Percentiles rank a stretch among this genome's conserved stretches.
Evolutionary conservation across 352 stramenopile species (phyloP).

Genomic region (Phytopythium vexans): DNA sequence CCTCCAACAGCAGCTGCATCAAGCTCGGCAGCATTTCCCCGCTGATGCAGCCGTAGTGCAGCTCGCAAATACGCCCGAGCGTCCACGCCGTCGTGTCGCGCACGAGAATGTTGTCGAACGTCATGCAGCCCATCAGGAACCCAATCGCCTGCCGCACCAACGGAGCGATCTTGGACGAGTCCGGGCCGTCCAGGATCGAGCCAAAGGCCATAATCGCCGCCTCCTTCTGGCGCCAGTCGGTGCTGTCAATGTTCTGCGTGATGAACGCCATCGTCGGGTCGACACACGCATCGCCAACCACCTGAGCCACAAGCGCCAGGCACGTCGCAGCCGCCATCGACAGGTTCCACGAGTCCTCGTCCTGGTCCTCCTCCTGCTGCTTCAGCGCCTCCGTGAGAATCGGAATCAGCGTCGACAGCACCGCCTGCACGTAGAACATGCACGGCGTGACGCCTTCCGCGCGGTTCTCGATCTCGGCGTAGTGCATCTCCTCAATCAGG

Average conservation of each 20-base stretch:
- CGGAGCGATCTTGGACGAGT: slow-evolving; percentile 87
- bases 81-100: slow-evolving; percentile 97
- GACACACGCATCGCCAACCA: slow-evolving; percentile 91
- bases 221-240: slow-evolving; percentile 95
- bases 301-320: slow-evolving; percentile 91
- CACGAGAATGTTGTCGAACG: slow-evolving; percentile 91
- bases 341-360: slow-evolving; percentile 94
- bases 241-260: slow-evolving; percentile 91
- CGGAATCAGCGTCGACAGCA: slow-evolving; percentile 87
- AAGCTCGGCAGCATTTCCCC: slow-evolving; percentile 87
- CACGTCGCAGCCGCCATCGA: slow-evolving; percentile 94
- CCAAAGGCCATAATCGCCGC: slow-evolving; percentile 97
- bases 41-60: slow-evolving; percentile 91
- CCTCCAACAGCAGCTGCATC: slow-evolving; percentile 85
- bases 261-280: slow-evolving; percentile 94
- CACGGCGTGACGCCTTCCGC: slow-evolving; percentile 61
- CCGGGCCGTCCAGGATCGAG: slow-evolving; percentile 93
- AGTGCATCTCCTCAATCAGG: slow-evolving; percentile 90
- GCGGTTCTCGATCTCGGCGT: slow-evolving; percentile 61
- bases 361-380: slow-evolving; percentile 93
- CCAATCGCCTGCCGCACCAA: slow-evolving; percentile 93
- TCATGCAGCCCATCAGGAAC: slow-evolving; percentile 91
- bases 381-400: slow-evolving; percentile 92
- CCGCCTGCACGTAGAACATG: slow-evolving; percentile 87
- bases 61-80: slow-evolving; percentile 93